These are phyloP conservation scores for Ocimum tenuiflorum DNA, from an alignment of 257 asterid genomes.

Conservation along the genomic window DNA sequence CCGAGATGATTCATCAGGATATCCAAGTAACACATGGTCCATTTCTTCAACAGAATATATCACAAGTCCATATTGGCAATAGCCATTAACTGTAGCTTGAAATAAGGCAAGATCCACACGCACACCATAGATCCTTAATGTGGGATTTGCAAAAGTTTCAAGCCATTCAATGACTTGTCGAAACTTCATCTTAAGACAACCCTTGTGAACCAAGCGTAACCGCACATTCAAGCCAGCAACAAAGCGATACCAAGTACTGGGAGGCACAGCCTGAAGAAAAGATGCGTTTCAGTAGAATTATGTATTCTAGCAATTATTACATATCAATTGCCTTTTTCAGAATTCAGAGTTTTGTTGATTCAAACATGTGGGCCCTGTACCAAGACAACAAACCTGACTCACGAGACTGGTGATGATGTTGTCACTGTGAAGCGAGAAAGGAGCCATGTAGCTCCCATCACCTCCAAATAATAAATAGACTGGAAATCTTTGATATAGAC, in stretches of 20 bases:
- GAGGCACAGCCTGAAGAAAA: slow-evolving; percentile 73
- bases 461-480: slow-evolving; percentile 86
- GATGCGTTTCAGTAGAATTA: background rate
- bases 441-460: slow-evolving; percentile 93
- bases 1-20: slow-evolving; percentile 39
- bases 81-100: slow-evolving; percentile 63
- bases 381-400: slow-evolving; percentile 80
- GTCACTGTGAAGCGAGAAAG: slow-evolving; percentile 82
- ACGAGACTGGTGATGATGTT: slow-evolving; percentile 77
- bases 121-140: slow-evolving; percentile 54
- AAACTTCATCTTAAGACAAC: slow-evolving; percentile 64
- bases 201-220: slow-evolving; percentile 80
- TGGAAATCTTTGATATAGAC: slow-evolving; percentile 73
- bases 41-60: slow-evolving; percentile 57
- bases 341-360: background rate
- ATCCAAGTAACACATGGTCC: slow-evolving; percentile 37
- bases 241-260: slow-evolving; percentile 91
- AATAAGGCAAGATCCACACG: slow-evolving; percentile 77
- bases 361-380: background rate
- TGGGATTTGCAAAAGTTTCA: slow-evolving; percentile 76
- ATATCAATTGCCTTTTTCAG: background rate
- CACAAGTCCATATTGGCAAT: slow-evolving; percentile 72
- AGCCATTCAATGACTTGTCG: slow-evolving; percentile 78
- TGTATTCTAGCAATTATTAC: background rate
- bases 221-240: slow-evolving; percentile 96